Conservation (phyloP, 805 yeast species). For the Hanseniaspora pseudoguilliermondii region DNA sequence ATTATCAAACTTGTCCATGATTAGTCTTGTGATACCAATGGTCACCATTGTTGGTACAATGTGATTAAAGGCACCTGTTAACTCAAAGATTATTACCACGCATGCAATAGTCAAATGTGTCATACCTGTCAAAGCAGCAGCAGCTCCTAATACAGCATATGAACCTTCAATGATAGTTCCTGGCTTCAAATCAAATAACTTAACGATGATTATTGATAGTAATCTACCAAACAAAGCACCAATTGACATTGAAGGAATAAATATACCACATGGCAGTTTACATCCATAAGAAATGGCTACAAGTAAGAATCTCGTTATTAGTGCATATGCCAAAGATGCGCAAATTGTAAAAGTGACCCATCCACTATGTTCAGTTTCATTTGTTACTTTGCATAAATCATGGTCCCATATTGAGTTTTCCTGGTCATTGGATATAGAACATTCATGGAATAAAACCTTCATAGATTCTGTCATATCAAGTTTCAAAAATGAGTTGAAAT, state of each 20-base stretch:
- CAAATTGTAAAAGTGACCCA: slow-evolving; percentile 29
- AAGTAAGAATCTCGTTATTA: slow-evolving; percentile 53
- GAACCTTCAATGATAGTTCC: slow-evolving; percentile 82
- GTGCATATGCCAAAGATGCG: slow-evolving; percentile 52
- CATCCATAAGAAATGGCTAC: slow-evolving; percentile 82
- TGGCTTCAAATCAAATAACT: slow-evolving; percentile 28
- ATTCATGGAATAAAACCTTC: slow-evolving; percentile 80
- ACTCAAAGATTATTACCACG: slow-evolving; percentile 87
- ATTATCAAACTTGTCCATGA: slow-evolving; percentile 64
- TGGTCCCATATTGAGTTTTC: slow-evolving; percentile 30
- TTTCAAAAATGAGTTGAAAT: slow-evolving; percentile 67
- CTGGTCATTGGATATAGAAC: slow-evolving; percentile 34
- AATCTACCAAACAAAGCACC: slow-evolving; percentile 93
- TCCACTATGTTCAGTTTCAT: slow-evolving; percentile 19
- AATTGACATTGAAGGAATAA: slow-evolving; percentile 92
- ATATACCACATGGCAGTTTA: slow-evolving; percentile 93
- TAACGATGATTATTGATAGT: slow-evolving; percentile 59
- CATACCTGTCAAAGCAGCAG: slow-evolving; percentile 86
- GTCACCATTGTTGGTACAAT: slow-evolving; percentile 94
- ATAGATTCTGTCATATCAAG: slow-evolving; percentile 92
- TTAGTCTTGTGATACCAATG: slow-evolving; percentile 71
- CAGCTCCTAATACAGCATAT: slow-evolving; percentile 92
- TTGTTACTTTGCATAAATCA: slow-evolving; percentile 30
- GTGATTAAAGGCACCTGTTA: slow-evolving; percentile 87
- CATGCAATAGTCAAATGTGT: slow-evolving; percentile 87